A percentile compares a stretch with the other conserved stretches of the same genome.
These are phyloP conservation scores for Vaccinium myrtillus DNA, from an alignment of 148 eudicot species.

Conservation along the genomic window DNA sequence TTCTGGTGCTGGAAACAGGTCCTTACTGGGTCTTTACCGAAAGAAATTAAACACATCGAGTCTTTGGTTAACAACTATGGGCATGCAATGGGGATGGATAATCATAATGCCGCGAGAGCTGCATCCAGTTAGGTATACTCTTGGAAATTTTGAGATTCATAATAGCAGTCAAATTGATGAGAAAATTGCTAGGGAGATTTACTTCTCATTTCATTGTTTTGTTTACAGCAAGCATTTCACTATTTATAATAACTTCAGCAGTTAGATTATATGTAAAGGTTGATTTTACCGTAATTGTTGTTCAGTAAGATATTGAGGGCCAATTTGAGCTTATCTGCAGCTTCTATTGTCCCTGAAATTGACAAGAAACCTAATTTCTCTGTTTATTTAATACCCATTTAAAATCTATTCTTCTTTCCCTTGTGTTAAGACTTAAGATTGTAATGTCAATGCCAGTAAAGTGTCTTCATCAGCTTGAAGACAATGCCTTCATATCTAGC, in stretches of 20 bases:
- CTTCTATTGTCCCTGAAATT: background rate
- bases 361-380: background rate
- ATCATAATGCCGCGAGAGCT: slow-evolving; percentile 20
- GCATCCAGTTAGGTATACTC: slow-evolving; percentile 32
- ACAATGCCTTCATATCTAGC: background rate
- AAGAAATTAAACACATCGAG: slow-evolving; percentile 71
- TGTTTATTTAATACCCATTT: background rate
- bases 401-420: background rate
- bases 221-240: background rate
- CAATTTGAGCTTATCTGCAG: background rate
- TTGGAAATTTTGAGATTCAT: slow-evolving; percentile 4
- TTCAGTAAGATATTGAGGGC: background rate
- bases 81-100: slow-evolving; percentile 31
- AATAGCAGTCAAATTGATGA: background rate
- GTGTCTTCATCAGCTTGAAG: background rate
- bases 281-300: background rate
- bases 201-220: background rate
- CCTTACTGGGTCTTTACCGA: slow-evolving; percentile 84
- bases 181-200: background rate
- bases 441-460: background rate
- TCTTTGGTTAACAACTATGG: slow-evolving; percentile 64
- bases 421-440: background rate
- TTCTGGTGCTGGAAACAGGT: slow-evolving; percentile 50
- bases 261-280: background rate
- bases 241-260: background rate